Conservation (phyloP, 495 filamentous ascomycete species). For the Rusavskia elegans region DNA sequence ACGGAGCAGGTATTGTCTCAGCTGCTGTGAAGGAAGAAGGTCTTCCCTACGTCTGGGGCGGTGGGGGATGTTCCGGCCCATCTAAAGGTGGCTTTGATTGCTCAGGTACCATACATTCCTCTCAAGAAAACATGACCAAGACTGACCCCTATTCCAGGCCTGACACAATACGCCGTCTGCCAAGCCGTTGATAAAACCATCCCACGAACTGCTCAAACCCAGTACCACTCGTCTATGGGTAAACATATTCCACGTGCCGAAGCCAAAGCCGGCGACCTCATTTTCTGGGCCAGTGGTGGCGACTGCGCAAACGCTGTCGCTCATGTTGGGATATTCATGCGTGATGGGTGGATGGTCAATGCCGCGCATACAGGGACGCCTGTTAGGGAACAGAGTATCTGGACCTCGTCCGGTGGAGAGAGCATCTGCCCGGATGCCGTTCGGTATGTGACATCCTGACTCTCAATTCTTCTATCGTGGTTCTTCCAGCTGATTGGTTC, state of each 20-base stretch:
- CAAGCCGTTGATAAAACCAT: not conserved
- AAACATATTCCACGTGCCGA: not conserved
- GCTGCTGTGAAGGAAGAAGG: conserved; percentile 2
- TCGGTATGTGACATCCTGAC: not conserved
- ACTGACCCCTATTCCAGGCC: not conserved
- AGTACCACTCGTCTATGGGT: conserved; percentile 4
- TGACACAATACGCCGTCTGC: conserved; percentile 8
- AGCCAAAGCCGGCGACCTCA: conserved; percentile 3
- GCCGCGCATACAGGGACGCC: conserved; percentile 8
- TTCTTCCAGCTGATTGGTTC: too few relatives aligned
- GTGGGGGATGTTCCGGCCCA: conserved; percentile 5
- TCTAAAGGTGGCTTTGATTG: conserved; percentile 7
- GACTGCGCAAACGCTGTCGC: not conserved
- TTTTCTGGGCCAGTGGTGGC: conserved; percentile 3
- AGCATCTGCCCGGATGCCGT: conserved; percentile 6
- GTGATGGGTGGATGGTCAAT: conserved; percentile 7
- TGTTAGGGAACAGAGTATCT: conserved; percentile 8
- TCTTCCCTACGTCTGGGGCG: conserved; percentile 9
- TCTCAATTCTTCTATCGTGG: too few relatives aligned
- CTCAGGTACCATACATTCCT: not conserved
- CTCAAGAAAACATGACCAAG: too few relatives aligned
- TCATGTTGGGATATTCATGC: conserved; percentile 9
- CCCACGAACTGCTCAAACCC: conserved; percentile 5
- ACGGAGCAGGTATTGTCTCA: not conserved
- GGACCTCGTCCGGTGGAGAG: conserved; percentile 3